phyloP scores from a whole-genome alignment of 257 asterid species.

The Plantago ovata region DNA sequence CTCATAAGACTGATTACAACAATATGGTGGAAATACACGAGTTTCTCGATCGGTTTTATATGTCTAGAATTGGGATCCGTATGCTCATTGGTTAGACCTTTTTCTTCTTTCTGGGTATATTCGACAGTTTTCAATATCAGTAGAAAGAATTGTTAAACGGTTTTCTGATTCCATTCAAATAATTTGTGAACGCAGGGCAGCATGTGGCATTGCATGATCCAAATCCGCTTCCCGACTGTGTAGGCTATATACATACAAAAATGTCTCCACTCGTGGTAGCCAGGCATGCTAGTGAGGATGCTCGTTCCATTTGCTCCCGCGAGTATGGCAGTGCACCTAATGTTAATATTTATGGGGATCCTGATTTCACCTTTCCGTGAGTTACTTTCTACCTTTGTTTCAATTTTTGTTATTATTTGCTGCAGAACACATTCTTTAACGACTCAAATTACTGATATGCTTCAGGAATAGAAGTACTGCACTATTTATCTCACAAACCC shows the following conservation, averaged over 20 bases:
- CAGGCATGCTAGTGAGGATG: conserved; percentile 76
- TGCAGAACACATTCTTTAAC: neutral
- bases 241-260: conserved; percentile 88
- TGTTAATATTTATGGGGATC: conserved; percentile 82
- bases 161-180: conserved; percentile 13
- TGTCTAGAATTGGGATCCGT: conserved; percentile 94
- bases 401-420: neutral
- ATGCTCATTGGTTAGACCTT: conserved; percentile 83
- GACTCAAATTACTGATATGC: neutral
- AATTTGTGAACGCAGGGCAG: conserved; percentile 63
- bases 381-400: conserved; percentile 19
- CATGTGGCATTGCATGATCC: conserved; percentile 95
- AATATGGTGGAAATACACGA: conserved; percentile 78
- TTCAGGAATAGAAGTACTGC: neutral
- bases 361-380: conserved; percentile 80
- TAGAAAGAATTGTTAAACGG: conserved; percentile 16
- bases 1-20: conserved; percentile 45
- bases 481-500: no score
- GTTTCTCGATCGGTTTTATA: conserved; percentile 83
- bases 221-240: conserved; percentile 73
- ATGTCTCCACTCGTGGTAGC: conserved; percentile 94
- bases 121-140: conserved; percentile 2
- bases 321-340: conserved; percentile 92
- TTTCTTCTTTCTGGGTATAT: neutral
- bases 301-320: conserved; percentile 71